Conservation (phyloP, 352 stramenopile genomes). For the Pythium volutum region DNA sequence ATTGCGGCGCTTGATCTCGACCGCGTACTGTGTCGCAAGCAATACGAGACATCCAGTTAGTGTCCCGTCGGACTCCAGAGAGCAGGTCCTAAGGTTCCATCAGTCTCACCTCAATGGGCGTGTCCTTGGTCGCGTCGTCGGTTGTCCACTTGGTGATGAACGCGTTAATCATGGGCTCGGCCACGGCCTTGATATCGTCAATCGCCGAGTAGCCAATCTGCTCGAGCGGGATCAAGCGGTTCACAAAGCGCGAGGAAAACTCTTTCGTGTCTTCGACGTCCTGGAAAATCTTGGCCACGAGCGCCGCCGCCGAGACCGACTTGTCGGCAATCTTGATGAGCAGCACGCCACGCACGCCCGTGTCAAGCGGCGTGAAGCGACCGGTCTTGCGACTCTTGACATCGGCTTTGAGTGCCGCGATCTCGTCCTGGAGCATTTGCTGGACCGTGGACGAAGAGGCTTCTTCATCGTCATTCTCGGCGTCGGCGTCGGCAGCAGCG, state of each 20-base stretch:
- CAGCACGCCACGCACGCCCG: slow-evolving; percentile 67
- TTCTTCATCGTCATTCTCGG: slow-evolving; percentile 11
- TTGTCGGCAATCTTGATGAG: slow-evolving; percentile 64
- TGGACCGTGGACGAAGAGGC: slow-evolving; percentile 40
- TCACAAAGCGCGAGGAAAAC: slow-evolving; percentile 73
- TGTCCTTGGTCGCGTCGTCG: slow-evolving; percentile 27
- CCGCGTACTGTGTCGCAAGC: slow-evolving; percentile 31
- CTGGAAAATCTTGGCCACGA: slow-evolving; percentile 61
- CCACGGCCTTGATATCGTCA: slow-evolving; percentile 56
- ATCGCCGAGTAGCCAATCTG: slow-evolving; percentile 59
- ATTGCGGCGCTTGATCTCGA: slow-evolving; percentile 81
- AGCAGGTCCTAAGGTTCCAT: not conserved
- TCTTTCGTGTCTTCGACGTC: slow-evolving; percentile 61
- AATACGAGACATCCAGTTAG: not conserved
- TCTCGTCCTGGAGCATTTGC: slow-evolving; percentile 68
- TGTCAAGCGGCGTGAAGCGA: slow-evolving; percentile 68
- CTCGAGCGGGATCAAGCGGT: slow-evolving; percentile 72
- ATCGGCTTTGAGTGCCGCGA: slow-evolving; percentile 52
- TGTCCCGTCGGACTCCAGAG: not conserved
- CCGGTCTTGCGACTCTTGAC: slow-evolving; percentile 59
- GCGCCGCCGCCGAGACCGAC: slow-evolving; percentile 37
- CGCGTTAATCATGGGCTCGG: slow-evolving; percentile 52
- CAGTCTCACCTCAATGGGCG: slow-evolving; percentile 22
- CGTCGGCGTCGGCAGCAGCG: slow-evolving; percentile 22
- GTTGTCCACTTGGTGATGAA: slow-evolving; percentile 23